Evolutionary conservation across 1,139 yeast species (phyloP), one percentile per base, ranked within the genome.

Genomic region (Trichomonascaceae sp.): DNA sequence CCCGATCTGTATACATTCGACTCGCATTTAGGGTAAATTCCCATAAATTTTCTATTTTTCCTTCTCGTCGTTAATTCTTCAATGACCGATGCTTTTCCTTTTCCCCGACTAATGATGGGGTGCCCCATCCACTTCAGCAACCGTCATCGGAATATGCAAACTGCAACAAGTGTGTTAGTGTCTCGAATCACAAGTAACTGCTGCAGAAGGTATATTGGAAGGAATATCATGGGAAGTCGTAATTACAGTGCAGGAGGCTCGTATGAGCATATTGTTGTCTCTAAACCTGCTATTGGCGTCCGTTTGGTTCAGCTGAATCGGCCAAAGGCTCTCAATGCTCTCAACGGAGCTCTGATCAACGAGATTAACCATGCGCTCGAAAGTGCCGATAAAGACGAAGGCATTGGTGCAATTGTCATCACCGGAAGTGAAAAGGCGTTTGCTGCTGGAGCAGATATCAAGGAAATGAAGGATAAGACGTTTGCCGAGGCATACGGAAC

Each of bases 311-410:
- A 84, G 24, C 70, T 85, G 55, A 83, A 85, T 70, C 74, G 86
- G 47, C 89, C 91, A 41, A 72, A 75, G 60, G 83, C 82, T 48
- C 77, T 85, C 60, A 85, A 85, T 67, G 88, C 91, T 9, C 74
- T 85, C 61, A 78, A 74, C 63, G 76, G 80, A 2, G 77, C 71
- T 2, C 78, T 78, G 19, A 67, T 77, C 55, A 53, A 46, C 9
- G 82, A 78, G 59, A 63, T 78, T 19, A 67, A 75, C 61, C 64
- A 64, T 12, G 81, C 79, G 5, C 62, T 78, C 48, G 48, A 50
- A 15, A 65, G 63, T 12, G 76, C 78, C 2, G 78, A 77, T 54
- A 51, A 58, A 18, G 76, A 76, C 54, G 63, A 65, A 6, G 64
- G 68, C 20, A 70, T 73, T 56, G 78, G 79, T 1, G 79, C 80